Conservation (phyloP, 139 green algal genomes). For the Picochlorum costavermella region DNA sequence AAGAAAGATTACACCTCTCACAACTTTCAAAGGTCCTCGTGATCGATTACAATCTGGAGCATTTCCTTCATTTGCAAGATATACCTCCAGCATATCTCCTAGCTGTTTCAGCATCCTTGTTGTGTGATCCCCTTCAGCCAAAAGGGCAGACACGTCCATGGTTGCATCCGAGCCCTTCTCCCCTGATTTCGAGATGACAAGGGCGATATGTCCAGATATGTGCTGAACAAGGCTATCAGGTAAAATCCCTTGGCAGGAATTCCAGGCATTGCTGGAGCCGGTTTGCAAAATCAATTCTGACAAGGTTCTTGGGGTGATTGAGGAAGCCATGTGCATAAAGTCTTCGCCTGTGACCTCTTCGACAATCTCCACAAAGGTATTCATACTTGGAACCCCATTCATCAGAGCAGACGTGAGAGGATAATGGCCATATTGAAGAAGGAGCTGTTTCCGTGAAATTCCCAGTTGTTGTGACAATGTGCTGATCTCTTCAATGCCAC, state of each 20-base stretch:
- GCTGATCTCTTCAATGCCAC: slow-evolving; percentile 18
- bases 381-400: slow-evolving; percentile 23
- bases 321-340: slow-evolving; percentile 26
- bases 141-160: slow-evolving; percentile 18
- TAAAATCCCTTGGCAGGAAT: not conserved
- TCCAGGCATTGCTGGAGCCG: slow-evolving; percentile 10
- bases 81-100: slow-evolving; percentile 32
- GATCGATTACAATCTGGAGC: not conserved
- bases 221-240: not conserved
- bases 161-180: not conserved
- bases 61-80: not conserved
- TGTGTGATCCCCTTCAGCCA: slow-evolving; percentile 38
- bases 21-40: slow-evolving; percentile 4
- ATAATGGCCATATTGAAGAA: slow-evolving; percentile 28
- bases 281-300: slow-evolving; percentile 29
- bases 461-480: slow-evolving; percentile 27
- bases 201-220: not conserved
- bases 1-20: slow-evolving; percentile 38
- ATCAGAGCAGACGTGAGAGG: slow-evolving; percentile 32
- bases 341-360: slow-evolving; percentile 30
- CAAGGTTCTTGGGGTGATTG: slow-evolving; percentile 28
- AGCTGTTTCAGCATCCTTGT: slow-evolving; percentile 46
- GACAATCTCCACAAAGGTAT: slow-evolving; percentile 22
- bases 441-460: slow-evolving; percentile 3
- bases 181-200: not conserved